Evolutionary conservation across 805 yeast species (phyloP).

Genomic region (Wickerhamiella qilinensis): DNA sequence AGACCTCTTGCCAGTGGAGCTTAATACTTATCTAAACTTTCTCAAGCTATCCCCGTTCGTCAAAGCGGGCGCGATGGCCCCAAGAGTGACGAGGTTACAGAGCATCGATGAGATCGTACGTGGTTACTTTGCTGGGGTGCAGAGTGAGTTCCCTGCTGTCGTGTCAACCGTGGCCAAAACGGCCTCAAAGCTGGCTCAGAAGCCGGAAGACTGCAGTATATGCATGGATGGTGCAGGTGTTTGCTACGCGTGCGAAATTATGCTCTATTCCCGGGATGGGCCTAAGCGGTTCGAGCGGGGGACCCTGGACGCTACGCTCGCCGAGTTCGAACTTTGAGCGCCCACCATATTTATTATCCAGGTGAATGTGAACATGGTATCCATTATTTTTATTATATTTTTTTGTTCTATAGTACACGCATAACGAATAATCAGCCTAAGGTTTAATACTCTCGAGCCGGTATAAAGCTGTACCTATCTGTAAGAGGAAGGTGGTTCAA

Average conservation of each 20-base stretch:
- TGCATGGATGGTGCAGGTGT: constrained; percentile 4
- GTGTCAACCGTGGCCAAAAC: constrained; percentile 87
- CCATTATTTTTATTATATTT: no score
- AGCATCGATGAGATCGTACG: constrained; percentile 68
- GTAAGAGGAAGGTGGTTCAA: no score
- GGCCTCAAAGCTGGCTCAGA: constrained; percentile 47
- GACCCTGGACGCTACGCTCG: constrained; percentile 1
- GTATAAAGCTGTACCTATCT: no score
- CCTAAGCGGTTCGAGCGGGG: not conserved
- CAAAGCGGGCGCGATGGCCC: constrained; percentile 13
- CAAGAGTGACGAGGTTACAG: constrained; percentile 46
- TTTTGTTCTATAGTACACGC: no score
- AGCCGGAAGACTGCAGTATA: constrained; percentile 11
- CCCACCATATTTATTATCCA: no score
- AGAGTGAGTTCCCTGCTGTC: constrained; percentile 68
- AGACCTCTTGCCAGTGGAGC: constrained; percentile 57
- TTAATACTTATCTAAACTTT: constrained; percentile 37
- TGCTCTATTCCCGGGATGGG: constrained; percentile 1
- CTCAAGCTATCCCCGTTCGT: constrained; percentile 25
- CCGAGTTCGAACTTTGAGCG: constrained; percentile 3
- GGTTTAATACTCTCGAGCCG: no score
- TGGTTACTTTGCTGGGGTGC: constrained; percentile 56
- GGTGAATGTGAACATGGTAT: no score
- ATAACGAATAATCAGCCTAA: no score
- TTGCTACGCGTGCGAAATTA: constrained; percentile 15